Percentiles rank a stretch among this genome's conserved stretches.
Evolutionary conservation across 345 rosid species (phyloP).

Genomic region (Orychophragmus violaceus): DNA sequence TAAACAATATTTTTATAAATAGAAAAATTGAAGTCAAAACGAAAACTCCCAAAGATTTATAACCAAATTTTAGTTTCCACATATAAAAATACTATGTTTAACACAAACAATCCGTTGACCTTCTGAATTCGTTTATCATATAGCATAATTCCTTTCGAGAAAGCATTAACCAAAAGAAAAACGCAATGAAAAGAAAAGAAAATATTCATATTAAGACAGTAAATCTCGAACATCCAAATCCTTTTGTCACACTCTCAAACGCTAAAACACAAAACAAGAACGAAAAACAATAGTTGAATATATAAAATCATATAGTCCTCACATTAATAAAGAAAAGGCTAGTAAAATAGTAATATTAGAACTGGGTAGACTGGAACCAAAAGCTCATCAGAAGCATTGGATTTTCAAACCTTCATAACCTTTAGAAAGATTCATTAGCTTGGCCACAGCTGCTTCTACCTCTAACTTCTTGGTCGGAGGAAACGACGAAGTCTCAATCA

Average conservation of each 20-base stretch:
- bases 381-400: not conserved
- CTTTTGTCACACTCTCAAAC: not conserved
- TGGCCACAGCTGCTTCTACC: not conserved
- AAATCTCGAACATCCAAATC: not conserved
- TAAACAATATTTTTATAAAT: not conserved
- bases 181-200: not conserved
- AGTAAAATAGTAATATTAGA: not conserved
- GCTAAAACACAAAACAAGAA: too few species aligned
- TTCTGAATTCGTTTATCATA: too few species aligned
- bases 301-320: not conserved
- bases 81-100: not conserved
- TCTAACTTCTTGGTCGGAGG: not conserved
- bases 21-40: not conserved
- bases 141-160: not conserved
- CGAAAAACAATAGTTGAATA: not conserved
- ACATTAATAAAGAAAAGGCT: not conserved
- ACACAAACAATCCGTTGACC: too few species aligned
- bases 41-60: not conserved
- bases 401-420: not conserved
- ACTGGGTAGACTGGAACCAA: not conserved
- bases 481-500: not conserved
- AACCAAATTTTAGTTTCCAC: not conserved
- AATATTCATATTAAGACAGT: not conserved
- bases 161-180: not conserved
- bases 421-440: conserved; percentile 4